These are phyloP conservation scores for Podosphaera fusca DNA, from an alignment of 2,329 filamentous ascomycete species.

Conservation along the genomic window DNA sequence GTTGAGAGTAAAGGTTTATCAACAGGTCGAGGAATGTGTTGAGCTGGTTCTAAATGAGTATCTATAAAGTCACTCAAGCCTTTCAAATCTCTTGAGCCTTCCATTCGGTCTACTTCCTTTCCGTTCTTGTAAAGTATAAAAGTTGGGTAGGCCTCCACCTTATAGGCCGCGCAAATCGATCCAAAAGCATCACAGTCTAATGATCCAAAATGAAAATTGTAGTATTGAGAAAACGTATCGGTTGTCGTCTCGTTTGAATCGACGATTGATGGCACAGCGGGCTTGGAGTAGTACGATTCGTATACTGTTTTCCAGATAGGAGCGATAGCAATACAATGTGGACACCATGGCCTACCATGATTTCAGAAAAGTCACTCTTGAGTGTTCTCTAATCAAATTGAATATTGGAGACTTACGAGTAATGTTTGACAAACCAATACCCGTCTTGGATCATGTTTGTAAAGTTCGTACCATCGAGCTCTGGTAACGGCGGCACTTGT, in stretches of 20 bases:
- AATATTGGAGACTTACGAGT: conserved; percentile 10
- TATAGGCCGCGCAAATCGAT: conserved; percentile 49
- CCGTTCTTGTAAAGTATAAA: conserved; percentile 66
- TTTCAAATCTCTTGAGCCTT: conserved; percentile 44
- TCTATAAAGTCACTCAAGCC: conserved; percentile 51
- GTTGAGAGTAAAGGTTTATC: conserved; percentile 35
- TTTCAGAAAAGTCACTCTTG: not conserved
- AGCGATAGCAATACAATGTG: conserved; percentile 29
- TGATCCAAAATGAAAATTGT: conserved; percentile 70
- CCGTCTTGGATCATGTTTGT: conserved; percentile 13
- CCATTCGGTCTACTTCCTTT: conserved; percentile 35
- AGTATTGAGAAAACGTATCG: conserved; percentile 50
- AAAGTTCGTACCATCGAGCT: conserved; percentile 24
- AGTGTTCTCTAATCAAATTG: not conserved
- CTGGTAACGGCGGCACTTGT: conserved; percentile 25
- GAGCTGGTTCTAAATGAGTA: conserved; percentile 48
- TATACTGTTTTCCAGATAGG: conserved; percentile 81
- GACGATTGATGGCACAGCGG: conserved; percentile 20
- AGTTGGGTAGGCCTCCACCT: conserved; percentile 49
- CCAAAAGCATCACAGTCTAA: conserved; percentile 70
- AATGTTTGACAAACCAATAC: conserved; percentile 17
- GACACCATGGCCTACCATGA: conserved; percentile 13
- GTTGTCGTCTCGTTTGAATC: conserved; percentile 22
- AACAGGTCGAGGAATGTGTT: conserved; percentile 56
- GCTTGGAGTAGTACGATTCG: conserved; percentile 67